Evolutionary conservation across 768 basidiomycete species (phyloP).

Genomic region (Pulveroboletus ravenelii): DNA sequence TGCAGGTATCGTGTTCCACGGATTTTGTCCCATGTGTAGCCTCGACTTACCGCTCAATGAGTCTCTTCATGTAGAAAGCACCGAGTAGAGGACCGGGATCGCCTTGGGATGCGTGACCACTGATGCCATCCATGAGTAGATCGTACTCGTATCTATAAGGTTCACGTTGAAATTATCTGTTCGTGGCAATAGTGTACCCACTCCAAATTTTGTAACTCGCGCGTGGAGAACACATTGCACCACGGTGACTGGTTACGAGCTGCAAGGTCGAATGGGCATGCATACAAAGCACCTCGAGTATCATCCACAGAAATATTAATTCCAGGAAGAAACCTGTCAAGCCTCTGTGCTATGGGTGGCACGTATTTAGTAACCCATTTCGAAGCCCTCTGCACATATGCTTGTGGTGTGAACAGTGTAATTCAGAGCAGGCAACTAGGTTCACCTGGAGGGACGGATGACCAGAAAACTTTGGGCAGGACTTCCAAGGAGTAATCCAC

Average conservation of each 20-base stretch:
- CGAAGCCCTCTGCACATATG: constrained; percentile 13
- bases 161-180: not conserved
- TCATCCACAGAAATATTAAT: constrained; percentile 32
- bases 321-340: constrained; percentile 32
- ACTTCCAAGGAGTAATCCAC: constrained; percentile 41
- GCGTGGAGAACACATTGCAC: constrained; percentile 35
- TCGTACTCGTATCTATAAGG: constrained; percentile 36
- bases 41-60: constrained; percentile 34
- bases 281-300: constrained; percentile 39
- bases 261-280: constrained; percentile 40
- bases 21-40: not conserved
- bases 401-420: not conserved
- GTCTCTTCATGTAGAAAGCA: constrained; percentile 35
- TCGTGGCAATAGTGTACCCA: constrained; percentile 15
- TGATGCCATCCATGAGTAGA: constrained; percentile 34
- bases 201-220: constrained; percentile 36
- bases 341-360: constrained; percentile 32
- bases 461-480: constrained; percentile 27
- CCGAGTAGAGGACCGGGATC: constrained; percentile 35
- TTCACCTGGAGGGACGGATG: constrained; percentile 5
- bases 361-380: constrained; percentile 35
- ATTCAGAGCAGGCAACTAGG: not conserved
- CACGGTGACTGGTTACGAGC: constrained; percentile 35
- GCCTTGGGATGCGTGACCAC: constrained; percentile 32
- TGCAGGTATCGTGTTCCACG: not conserved